Conservation (phyloP, 2,329 filamentous ascomycete species). For the Pezicula carpinea region DNA sequence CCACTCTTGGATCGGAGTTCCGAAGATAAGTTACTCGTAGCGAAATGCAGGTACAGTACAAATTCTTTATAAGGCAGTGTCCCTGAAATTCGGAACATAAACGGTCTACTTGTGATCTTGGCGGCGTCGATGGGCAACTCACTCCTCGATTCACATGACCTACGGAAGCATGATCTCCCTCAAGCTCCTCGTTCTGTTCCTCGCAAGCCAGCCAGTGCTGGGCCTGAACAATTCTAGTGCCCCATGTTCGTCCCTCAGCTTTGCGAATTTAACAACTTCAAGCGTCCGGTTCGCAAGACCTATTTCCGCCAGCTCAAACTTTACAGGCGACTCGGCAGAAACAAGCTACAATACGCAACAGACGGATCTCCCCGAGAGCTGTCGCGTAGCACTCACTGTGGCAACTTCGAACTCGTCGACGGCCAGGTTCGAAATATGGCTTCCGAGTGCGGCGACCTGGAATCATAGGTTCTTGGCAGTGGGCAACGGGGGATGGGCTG, state of each 20-base stretch:
- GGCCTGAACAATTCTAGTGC: background rate
- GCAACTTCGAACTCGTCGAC: background rate
- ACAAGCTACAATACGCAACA: background rate
- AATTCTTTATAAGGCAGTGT: too few species aligned
- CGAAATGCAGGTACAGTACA: too few species aligned
- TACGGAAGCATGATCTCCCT: too few species aligned
- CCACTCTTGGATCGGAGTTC: too few species aligned
- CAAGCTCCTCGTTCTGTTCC: background rate
- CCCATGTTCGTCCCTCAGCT: background rate
- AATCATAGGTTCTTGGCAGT: slow-evolving; percentile 2
- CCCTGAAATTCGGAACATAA: too few species aligned
- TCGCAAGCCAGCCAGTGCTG: background rate
- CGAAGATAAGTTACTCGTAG: too few species aligned
- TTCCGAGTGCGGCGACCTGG: background rate
- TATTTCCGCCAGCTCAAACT: background rate
- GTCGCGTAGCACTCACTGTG: background rate
- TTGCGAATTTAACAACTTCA: background rate
- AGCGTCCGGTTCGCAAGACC: background rate
- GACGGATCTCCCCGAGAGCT: background rate
- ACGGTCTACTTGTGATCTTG: too few species aligned
- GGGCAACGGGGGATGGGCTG: slow-evolving; percentile 2
- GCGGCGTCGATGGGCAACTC: too few species aligned
- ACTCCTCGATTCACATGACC: too few species aligned
- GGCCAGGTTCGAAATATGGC: background rate
- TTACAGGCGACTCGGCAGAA: background rate